Percentiles rank a stretch among this genome's conserved stretches.
Evolutionary conservation across 768 basidiomycete genomes (phyloP).

Genomic region (Kondoa subrosea): DNA sequence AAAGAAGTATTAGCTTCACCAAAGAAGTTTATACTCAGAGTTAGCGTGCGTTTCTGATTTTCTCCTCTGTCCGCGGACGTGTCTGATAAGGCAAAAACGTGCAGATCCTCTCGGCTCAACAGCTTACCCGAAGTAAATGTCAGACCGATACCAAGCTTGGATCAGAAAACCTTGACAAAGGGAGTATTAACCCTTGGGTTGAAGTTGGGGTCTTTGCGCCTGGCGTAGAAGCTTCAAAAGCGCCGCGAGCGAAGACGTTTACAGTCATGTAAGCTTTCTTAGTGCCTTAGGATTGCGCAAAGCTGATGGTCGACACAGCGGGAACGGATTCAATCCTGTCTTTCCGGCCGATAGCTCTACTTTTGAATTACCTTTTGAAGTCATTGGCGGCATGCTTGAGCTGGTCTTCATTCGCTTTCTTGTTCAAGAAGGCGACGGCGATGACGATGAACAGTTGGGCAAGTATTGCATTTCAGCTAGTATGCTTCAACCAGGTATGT

Average conservation of each 20-base stretch:
- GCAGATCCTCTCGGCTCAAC: conserved; percentile 65
- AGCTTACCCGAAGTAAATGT: conserved; percentile 50
- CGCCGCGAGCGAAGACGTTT: conserved; percentile 17
- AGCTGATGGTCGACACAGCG: conserved; percentile 7
- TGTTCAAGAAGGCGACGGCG: conserved; percentile 45
- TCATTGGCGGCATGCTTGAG: conserved; percentile 55
- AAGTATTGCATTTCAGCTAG: conserved; percentile 57
- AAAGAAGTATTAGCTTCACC: conserved; percentile 43
- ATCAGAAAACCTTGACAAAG: conserved; percentile 44
- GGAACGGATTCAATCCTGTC: conserved; percentile 76
- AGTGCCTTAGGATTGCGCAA: not conserved
- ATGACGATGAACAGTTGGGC: conserved; percentile 51
- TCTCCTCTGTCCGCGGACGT: conserved; percentile 2
- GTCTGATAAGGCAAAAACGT: no score
- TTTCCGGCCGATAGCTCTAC: conserved; percentile 47
- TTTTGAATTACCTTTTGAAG: conserved; percentile 55
- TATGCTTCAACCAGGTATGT: conserved; percentile 53
- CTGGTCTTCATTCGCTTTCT: conserved; percentile 68
- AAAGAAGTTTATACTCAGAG: conserved; percentile 46
- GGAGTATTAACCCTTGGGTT: conserved; percentile 54
- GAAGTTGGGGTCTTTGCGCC: conserved; percentile 52
- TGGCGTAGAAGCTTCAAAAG: not conserved
- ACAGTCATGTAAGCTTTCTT: conserved; percentile 16
- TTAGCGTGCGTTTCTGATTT: conserved; percentile 44
- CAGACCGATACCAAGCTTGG: conserved; percentile 33